Conservation (phyloP, 75 land plant species). For the Pinus tabuliformis region DNA sequence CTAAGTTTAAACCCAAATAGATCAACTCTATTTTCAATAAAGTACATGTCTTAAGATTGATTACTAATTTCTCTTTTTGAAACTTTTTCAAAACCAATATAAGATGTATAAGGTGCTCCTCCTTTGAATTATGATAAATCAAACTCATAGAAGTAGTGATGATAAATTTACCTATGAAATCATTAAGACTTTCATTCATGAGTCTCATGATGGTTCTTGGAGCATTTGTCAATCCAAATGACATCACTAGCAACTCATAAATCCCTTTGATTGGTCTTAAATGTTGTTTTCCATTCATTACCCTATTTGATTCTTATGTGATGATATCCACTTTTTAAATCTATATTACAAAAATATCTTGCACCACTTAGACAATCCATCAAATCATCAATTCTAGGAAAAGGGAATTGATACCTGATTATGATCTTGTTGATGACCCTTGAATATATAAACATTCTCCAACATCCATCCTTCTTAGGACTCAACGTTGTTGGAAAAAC, state of each 20-base stretch:
- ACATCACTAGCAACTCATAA: conserved; percentile 14
- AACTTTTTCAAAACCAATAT: too few relatives aligned
- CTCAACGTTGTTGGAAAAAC: too few relatives aligned
- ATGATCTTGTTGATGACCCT: not conserved
- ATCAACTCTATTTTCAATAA: too few relatives aligned
- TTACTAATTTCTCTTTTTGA: too few relatives aligned
- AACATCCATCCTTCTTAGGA: too few relatives aligned
- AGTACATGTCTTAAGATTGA: too few relatives aligned
- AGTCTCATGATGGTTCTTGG: conserved; percentile 1
- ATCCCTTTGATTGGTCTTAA: not conserved
- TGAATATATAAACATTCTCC: too few relatives aligned
- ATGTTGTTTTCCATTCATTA: conserved; percentile 20
- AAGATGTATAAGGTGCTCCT: not conserved
- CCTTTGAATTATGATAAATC: not conserved
- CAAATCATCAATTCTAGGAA: not conserved
- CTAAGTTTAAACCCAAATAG: too few relatives aligned
- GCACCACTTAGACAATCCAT: not conserved
- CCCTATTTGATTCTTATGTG: conserved; percentile 11
- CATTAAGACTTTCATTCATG: conserved; percentile 4
- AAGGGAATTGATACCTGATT: not conserved
- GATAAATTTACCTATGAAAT: not conserved
- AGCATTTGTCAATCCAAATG: conserved; percentile 9
- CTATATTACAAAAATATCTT: too few relatives aligned
- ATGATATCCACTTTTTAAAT: too few relatives aligned
- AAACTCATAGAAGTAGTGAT: too few relatives aligned